phyloP scores from a whole-genome alignment of 177 flowering plant species.

The Vitis hybrid region DNA sequence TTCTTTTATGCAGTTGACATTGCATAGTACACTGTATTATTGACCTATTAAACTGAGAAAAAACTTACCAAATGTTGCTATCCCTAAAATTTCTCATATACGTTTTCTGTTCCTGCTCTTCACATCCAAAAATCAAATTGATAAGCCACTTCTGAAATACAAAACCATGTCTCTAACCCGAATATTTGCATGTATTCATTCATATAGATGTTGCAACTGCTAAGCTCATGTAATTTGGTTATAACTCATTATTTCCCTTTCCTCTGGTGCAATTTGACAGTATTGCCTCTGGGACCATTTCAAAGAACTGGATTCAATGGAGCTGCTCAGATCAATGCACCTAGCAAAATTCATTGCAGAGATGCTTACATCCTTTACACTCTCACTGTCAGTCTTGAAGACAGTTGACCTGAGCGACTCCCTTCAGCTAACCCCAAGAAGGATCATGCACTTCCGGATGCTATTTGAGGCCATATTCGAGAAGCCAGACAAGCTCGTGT shows the following conservation, averaged over 20 bases:
- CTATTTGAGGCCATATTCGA: conserved; percentile 77
- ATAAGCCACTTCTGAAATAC: too few species aligned
- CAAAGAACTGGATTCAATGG: conserved; percentile 81
- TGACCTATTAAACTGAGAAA: too few species aligned
- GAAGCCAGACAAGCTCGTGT: conserved; percentile 51
- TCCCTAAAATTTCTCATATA: too few species aligned
- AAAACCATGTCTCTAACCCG: too few species aligned
- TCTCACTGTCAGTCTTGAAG: conserved; percentile 75
- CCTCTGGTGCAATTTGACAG: conserved; percentile 34
- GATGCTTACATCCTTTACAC: conserved; percentile 65
- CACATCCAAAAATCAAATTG: too few species aligned
- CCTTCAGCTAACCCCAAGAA: conserved; percentile 53
- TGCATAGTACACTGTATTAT: too few species aligned
- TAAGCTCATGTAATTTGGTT: not conserved
- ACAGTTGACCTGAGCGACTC: conserved; percentile 54
- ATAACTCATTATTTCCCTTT: not conserved
- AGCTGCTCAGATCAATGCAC: conserved; percentile 64
- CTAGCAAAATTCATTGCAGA: conserved; percentile 73
- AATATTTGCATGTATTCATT: too few species aligned
- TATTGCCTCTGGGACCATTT: conserved; percentile 93
- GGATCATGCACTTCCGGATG: conserved; percentile 85
- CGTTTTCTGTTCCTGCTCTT: not conserved
- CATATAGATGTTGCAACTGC: not conserved
- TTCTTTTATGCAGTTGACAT: too few species aligned
- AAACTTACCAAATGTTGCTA: too few species aligned